Evolutionary conservation across 768 basidiomycete species (phyloP).

Genomic region (Postia placenta): DNA sequence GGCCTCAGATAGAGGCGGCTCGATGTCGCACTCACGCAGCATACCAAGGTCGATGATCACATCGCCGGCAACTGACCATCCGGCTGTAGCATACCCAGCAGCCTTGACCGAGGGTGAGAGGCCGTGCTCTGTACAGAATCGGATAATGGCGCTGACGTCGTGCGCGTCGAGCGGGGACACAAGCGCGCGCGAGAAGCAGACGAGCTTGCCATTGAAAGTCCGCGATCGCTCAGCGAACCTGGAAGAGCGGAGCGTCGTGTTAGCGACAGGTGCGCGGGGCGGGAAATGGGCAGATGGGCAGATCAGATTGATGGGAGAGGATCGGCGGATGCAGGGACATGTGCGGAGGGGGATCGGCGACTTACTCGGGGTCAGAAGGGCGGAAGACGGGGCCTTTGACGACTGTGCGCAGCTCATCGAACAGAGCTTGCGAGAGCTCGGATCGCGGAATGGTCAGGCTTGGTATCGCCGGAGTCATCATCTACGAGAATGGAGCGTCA

Average conservation of each 20-base stretch:
- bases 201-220: slow-evolving; percentile 25
- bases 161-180: slow-evolving; percentile 71
- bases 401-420: slow-evolving; percentile 12
- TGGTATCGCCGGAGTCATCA: too few relatives aligned
- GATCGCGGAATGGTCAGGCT: not conserved
- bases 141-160: slow-evolving; percentile 74
- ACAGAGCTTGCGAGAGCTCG: slow-evolving; percentile 4
- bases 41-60: slow-evolving; percentile 76
- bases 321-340: not conserved
- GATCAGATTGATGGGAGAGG: too few relatives aligned
- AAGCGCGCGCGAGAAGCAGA: slow-evolving; percentile 23
- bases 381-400: slow-evolving; percentile 15
- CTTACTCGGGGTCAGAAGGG: slow-evolving; percentile 14
- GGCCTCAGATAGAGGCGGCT: slow-evolving; percentile 34
- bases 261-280: too few relatives aligned
- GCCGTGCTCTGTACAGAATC: slow-evolving; percentile 66
- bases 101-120: slow-evolving; percentile 80
- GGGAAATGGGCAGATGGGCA: too few relatives aligned
- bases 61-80: slow-evolving; percentile 85
- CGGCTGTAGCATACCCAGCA: slow-evolving; percentile 88
- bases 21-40: slow-evolving; percentile 63
- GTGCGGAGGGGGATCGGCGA: not conserved
- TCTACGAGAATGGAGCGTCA: too few relatives aligned
- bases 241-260: not conserved
- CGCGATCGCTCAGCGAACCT: slow-evolving; percentile 20